Evolutionary conservation across 1,284 basidiomycete genomes (phyloP), one percentile per base, ranked within the genome.

Genomic region (Moniliophthora roreri): DNA sequence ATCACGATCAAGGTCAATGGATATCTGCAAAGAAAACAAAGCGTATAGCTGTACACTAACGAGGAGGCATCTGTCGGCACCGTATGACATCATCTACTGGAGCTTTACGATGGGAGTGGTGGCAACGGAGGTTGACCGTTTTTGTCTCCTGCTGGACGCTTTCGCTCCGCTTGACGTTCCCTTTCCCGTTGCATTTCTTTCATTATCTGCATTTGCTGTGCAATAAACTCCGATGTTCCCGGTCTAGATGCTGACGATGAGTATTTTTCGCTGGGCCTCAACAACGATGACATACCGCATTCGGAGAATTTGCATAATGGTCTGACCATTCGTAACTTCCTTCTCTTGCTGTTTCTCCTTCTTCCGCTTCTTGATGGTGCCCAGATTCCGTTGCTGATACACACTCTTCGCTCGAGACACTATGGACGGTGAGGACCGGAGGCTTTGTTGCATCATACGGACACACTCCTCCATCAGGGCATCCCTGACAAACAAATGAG

Each of bases 381-480:
- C 96, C 15, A 99, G 80, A 68, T 97, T 98, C 41, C 88, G 87
- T 62, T 94, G 92, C 4, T 84, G 78, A 61, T 93, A 89, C 28
- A 98, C 91, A 55, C 92, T 91, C 79, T 98, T 98, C 4, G 87
- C 88, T 4, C 94, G 87, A 69, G 90, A 92, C 76, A 88, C 89
- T 56, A 91, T 78, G n/a, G 86, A 83, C 1, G 89, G 82, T 4
- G 84, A 79, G 21, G 85, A 81, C 10, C 85, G 81, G 44, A 97
- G 72, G 34, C 80, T 89, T 70, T 84, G 86, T 69, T 91, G 92
- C 89, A 88, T 96, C 80, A 91, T 89, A 3, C 92, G 84, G 28
- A 98, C 93, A 63, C 95, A 98, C 73, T 98, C 95, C 69, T 97
- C 93, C 93, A 95, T 95, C 35, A 95, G 75, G 13, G 86, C 87